A percentile compares a stretch with the other conserved stretches of the same genome.
phyloP scores from a whole-genome alignment of 805 yeast genomes.

The Diddensiella transvaalensis region DNA sequence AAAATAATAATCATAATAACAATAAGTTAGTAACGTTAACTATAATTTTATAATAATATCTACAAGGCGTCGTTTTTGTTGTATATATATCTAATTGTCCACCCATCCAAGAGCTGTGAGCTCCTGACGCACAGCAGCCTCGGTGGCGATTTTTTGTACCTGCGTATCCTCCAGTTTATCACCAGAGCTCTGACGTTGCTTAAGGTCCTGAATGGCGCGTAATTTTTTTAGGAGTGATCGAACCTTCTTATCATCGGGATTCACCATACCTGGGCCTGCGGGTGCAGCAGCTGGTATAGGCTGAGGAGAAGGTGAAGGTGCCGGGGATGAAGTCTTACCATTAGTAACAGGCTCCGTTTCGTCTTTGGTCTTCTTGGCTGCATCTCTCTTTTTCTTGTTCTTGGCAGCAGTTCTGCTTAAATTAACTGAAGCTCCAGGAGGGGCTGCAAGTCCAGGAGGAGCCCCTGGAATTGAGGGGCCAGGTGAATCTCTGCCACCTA shows the following conservation, averaged over 20 bases:
- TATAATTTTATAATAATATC: too few species aligned
- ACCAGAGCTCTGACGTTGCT: slow-evolving; percentile 77
- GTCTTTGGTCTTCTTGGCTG: slow-evolving; percentile 20
- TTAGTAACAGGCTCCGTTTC: slow-evolving; percentile 19
- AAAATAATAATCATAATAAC: not conserved
- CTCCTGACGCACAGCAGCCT: slow-evolving; percentile 73
- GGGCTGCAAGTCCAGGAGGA: slow-evolving; percentile 26
- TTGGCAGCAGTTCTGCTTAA: slow-evolving; percentile 66
- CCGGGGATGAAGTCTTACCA: slow-evolving; percentile 35
- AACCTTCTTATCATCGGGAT: slow-evolving; percentile 84
- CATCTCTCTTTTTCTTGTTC: slow-evolving; percentile 67
- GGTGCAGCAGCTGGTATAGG: slow-evolving; percentile 18
- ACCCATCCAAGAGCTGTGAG: slow-evolving; percentile 72
- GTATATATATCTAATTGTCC: not conserved
- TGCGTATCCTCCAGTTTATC: slow-evolving; percentile 92
- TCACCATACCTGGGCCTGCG: slow-evolving; percentile 17
- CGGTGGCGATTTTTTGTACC: slow-evolving; percentile 82
- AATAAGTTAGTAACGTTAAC: not conserved
- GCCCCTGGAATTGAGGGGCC: slow-evolving; percentile 6
- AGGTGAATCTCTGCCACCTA: slow-evolving; percentile 17
- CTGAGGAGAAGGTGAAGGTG: slow-evolving; percentile 14
- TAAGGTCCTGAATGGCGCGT: slow-evolving; percentile 90
- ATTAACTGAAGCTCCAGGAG: slow-evolving; percentile 39
- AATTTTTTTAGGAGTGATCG: slow-evolving; percentile 87
- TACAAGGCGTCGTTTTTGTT: not conserved